Evolutionary conservation across 2,329 filamentous ascomycete species (phyloP), one percentile per base, ranked within the genome.

Genomic region (Paecilomyces variotii): DNA sequence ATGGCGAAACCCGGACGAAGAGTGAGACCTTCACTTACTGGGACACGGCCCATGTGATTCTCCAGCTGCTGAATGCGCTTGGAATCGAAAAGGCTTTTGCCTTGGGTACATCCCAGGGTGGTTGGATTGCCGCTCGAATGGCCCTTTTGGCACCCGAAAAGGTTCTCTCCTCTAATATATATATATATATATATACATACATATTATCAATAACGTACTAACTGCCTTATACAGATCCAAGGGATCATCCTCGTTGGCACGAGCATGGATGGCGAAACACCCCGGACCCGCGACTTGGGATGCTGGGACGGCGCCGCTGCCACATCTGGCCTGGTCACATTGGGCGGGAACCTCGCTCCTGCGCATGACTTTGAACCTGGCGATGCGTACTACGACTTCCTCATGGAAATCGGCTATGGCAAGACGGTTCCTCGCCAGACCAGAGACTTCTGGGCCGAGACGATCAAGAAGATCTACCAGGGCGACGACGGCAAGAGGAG

Each of bases 111-210:
- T 78, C 75, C 58, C 79, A 81, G 65, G 79, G 79, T 0, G 78
- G 79, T 1, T 81, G 78, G 78, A 76, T 81, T n/a, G 72, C 73
- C 0, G 74, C 74, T 3, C 62, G 78, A 32, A 80, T 81, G 78
- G 78, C 79, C 25, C 61, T 81, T 14, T 56, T 81, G 28, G 77
- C 73, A 4, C 78, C 77, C 1, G 69, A 75, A 14, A 76, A 67
- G 67, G 76, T 77, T 1, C 62, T 26, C 66, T 57, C 32, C 49
- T 57, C 57, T 50, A 19, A n/a, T 10, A 25, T 27, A 11, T 11
- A 34, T 12, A 12, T 12, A 34, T 34, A 10, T 10, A 32, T 34
- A 12, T 34, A 10, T 12, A 12, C 19, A 19, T 19, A 19, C 19
- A 19, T 19, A 19, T 19, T 19, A 19, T 19, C 19, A 19, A 45